These are phyloP conservation scores for Tillandsia leiboldiana DNA, from an alignment of 176 grass and related monocot species.

Conservation along the genomic window DNA sequence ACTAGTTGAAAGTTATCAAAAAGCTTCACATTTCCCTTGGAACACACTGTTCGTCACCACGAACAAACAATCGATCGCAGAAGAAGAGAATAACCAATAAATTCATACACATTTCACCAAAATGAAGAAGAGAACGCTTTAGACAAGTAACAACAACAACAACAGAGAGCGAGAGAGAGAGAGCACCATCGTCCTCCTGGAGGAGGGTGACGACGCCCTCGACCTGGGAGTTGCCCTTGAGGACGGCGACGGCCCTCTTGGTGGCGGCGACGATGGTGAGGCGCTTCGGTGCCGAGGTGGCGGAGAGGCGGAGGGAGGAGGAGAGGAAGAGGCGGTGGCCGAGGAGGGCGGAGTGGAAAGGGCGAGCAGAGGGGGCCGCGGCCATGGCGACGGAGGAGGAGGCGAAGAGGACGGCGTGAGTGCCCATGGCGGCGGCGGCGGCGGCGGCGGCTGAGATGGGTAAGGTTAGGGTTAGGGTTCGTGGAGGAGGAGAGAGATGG, in stretches of 20 bases:
- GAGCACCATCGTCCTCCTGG: conserved; percentile 63
- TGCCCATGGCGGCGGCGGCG: conserved; percentile 41
- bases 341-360: conserved; percentile 41
- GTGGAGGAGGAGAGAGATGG: too few species aligned
- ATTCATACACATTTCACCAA: too few species aligned
- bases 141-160: background rate
- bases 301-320: conserved; percentile 4
- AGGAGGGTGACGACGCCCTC: conserved; percentile 76
- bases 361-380: conserved; percentile 47
- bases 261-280: conserved; percentile 44
- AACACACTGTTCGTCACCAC: too few species aligned
- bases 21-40: too few species aligned
- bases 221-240: conserved; percentile 69
- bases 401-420: conserved; percentile 43
- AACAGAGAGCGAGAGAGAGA: background rate
- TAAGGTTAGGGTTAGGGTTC: background rate
- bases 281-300: conserved; percentile 14
- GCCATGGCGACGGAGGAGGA: conserved; percentile 12
- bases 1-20: too few species aligned
- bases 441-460: background rate
- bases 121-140: background rate
- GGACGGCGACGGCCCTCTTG: conserved; percentile 83
- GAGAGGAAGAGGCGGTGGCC: conserved; percentile 21
- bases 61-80: too few species aligned
- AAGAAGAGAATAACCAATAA: too few species aligned